Conservation (phyloP, 1,139 yeast genomes). For the Protomyces pachydermus region DNA sequence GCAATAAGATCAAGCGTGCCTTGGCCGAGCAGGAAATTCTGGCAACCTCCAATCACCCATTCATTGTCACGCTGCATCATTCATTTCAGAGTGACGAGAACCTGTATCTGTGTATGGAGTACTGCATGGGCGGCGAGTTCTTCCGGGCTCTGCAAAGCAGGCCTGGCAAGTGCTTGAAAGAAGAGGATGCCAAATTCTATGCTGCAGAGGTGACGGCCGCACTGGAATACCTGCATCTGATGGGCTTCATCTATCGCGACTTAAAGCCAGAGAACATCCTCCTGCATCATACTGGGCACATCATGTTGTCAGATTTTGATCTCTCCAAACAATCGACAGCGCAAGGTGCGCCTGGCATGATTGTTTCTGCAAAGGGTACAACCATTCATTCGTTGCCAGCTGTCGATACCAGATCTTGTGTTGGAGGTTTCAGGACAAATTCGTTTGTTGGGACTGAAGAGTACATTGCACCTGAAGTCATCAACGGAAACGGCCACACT, state of each 20-base stretch:
- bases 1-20: slow-evolving; percentile 91
- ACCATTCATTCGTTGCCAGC: slow-evolving; percentile 41
- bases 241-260: slow-evolving; percentile 95
- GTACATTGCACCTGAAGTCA: slow-evolving; percentile 96
- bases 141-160: slow-evolving; percentile 93
- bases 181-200: slow-evolving; percentile 84
- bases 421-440: slow-evolving; percentile 91
- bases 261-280: slow-evolving; percentile 91
- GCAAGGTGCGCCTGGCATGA: slow-evolving; percentile 47
- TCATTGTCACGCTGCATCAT: slow-evolving; percentile 91
- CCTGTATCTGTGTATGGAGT: slow-evolving; percentile 95
- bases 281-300: slow-evolving; percentile 92
- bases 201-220: slow-evolving; percentile 98
- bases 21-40: slow-evolving; percentile 94
- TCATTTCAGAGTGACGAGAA: slow-evolving; percentile 93
- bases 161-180: slow-evolving; percentile 76
- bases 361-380: slow-evolving; percentile 38
- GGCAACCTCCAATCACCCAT: slow-evolving; percentile 94
- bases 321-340: slow-evolving; percentile 82
- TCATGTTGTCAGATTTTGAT: slow-evolving; percentile 96
- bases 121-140: slow-evolving; percentile 99
- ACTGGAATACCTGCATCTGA: slow-evolving; percentile 83
- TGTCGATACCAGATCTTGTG: slow-evolving; percentile 87
- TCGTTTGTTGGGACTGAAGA: slow-evolving; percentile 98
- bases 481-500: slow-evolving; percentile 93